These are phyloP conservation scores for Paramyrothecium roridum DNA, from an alignment of 2,329 filamentous ascomycete species.

Conservation along the genomic window DNA sequence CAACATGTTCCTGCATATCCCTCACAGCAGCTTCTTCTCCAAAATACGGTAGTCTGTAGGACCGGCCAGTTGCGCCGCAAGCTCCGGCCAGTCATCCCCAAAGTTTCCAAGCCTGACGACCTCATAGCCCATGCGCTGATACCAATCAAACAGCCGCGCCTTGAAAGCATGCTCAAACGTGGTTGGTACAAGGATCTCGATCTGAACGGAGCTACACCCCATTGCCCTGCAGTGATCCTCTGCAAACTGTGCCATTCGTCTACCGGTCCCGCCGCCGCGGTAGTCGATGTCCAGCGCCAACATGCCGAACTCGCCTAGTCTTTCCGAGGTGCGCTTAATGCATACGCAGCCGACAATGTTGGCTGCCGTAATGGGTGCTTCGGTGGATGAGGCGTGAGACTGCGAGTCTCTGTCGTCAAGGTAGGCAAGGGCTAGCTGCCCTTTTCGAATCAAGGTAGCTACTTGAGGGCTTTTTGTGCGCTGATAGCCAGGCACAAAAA, in stretches of 20 bases:
- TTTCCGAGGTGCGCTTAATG: constrained; percentile 14
- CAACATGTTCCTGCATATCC: too few species aligned
- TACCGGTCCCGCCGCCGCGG: constrained; percentile 19
- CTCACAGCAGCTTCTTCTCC: constrained; percentile 19
- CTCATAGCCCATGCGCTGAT: constrained; percentile 22
- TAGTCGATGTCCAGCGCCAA: constrained; percentile 17
- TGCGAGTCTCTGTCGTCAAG: neutral
- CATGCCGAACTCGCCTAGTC: constrained; percentile 23
- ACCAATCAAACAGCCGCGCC: constrained; percentile 21
- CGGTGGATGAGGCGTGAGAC: neutral
- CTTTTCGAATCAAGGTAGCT: constrained; percentile 11
- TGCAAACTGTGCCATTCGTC: constrained; percentile 19
- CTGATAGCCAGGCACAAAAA: constrained; percentile 21
- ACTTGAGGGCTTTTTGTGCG: constrained; percentile 18
- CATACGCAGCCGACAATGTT: constrained; percentile 21
- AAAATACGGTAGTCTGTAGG: constrained; percentile 24
- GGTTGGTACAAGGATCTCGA: constrained; percentile 23
- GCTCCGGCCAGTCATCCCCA: constrained; percentile 19
- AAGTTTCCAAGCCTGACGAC: constrained; percentile 21
- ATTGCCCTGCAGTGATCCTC: constrained; percentile 19
- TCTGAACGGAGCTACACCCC: constrained; percentile 22
- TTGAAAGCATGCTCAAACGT: constrained; percentile 21
- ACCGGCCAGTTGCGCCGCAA: constrained; percentile 18
- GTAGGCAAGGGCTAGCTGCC: constrained; percentile 20
- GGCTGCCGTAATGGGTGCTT: neutral